A percentile compares a stretch with the other conserved stretches of the same genome.
phyloP scores from a whole-genome alignment of 305 asterid genomes.

The Ajuga reptans region DNA sequence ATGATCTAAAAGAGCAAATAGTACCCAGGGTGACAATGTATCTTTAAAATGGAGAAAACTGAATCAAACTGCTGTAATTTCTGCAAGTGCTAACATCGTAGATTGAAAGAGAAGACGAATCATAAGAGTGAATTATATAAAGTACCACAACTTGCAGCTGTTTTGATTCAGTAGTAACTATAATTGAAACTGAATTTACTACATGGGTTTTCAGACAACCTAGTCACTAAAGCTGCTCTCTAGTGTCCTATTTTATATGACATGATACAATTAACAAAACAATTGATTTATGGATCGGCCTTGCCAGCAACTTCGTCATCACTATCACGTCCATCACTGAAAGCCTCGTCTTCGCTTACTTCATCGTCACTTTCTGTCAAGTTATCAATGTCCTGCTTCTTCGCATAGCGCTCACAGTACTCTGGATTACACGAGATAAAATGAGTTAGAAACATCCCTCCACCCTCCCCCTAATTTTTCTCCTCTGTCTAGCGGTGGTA shows the following conservation, averaged over 20 bases:
- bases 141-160: constrained; percentile 17
- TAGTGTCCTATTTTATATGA: constrained; percentile 32
- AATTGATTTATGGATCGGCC: constrained; percentile 45
- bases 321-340: constrained; percentile 47
- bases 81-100: not conserved
- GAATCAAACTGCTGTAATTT: not conserved
- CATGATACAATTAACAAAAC: constrained; percentile 27
- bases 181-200: constrained; percentile 14
- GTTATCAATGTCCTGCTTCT: constrained; percentile 48
- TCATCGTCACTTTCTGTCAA: constrained; percentile 57
- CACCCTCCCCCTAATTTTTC: not conserved
- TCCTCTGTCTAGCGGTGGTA: no score
- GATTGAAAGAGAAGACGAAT: constrained; percentile 1
- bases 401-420: constrained; percentile 76
- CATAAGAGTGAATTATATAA: constrained; percentile 15
- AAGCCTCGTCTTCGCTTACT: constrained; percentile 40
- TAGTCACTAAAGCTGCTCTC: constrained; percentile 24
- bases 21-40: not conserved
- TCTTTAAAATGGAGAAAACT: not conserved
- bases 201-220: constrained; percentile 18
- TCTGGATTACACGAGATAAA: constrained; percentile 32
- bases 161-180: constrained; percentile 11
- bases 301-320: constrained; percentile 65
- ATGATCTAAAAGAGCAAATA: not conserved
- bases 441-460: not conserved